These are phyloP conservation scores for Hypoxylon sp. DNA, from an alignment of 2,329 filamentous ascomycete genomes.

Conservation along the genomic window DNA sequence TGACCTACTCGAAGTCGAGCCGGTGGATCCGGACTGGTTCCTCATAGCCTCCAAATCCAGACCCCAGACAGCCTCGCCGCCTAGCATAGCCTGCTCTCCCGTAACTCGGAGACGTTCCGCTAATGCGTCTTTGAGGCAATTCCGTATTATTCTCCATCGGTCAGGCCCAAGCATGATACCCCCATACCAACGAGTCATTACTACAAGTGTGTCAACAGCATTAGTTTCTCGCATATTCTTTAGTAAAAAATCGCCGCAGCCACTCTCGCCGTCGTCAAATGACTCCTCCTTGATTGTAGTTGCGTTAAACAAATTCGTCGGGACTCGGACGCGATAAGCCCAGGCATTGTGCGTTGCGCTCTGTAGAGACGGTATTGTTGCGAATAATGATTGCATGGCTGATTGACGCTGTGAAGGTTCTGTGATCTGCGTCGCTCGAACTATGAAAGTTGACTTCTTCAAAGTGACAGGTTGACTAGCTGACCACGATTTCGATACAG, in stretches of 20 bases:
- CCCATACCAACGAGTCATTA: constrained; percentile 75
- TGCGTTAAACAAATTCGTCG: constrained; percentile 55
- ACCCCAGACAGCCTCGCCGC: constrained; percentile 73
- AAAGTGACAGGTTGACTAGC: constrained; percentile 66
- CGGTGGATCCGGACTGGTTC: constrained; percentile 55
- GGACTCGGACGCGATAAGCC: constrained; percentile 62
- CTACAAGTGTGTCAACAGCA: constrained; percentile 67
- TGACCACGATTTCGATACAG: constrained; percentile 62
- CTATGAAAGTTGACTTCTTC: constrained; percentile 71
- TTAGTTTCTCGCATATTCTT: constrained; percentile 67
- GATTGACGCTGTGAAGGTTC: constrained; percentile 59
- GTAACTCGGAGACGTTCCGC: constrained; percentile 64
- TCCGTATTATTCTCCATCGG: constrained; percentile 74
- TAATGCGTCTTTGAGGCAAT: constrained; percentile 69
- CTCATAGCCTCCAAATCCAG: constrained; percentile 69
- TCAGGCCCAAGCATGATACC: constrained; percentile 74
- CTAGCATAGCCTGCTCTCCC: constrained; percentile 59
- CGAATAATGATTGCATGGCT: constrained; percentile 65
- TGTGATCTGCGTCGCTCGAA: constrained; percentile 63
- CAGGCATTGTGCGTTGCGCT: constrained; percentile 73
- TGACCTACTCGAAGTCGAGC: constrained; percentile 49
- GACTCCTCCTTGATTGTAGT: constrained; percentile 64
- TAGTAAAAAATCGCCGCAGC: constrained; percentile 71
- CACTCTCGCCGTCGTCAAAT: constrained; percentile 74
- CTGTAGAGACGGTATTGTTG: constrained; percentile 64